These are phyloP conservation scores for Exophiala oligosperma DNA, from an alignment of 2,329 filamentous ascomycete species.

Conservation along the genomic window DNA sequence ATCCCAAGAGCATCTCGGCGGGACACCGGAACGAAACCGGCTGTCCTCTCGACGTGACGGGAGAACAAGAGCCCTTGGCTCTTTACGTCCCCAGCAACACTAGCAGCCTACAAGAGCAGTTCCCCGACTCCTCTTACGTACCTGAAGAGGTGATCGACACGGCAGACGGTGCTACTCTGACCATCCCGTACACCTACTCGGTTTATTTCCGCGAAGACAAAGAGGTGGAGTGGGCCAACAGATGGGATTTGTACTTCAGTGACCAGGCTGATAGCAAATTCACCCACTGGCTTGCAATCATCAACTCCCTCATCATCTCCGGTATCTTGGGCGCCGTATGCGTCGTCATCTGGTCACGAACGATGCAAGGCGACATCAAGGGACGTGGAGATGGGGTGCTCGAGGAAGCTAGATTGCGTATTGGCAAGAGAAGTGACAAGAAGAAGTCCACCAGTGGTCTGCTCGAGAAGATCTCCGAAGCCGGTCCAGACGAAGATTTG, in stretches of 20 bases:
- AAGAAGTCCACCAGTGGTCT: slow-evolving; percentile 57
- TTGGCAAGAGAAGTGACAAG: slow-evolving; percentile 38
- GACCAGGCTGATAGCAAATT: slow-evolving; percentile 79
- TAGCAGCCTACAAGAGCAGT: slow-evolving; percentile 50
- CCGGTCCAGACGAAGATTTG: slow-evolving; percentile 45
- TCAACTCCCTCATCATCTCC: slow-evolving; percentile 84
- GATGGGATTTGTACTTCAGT: slow-evolving; percentile 88
- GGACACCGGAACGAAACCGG: slow-evolving; percentile 62
- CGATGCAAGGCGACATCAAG: slow-evolving; percentile 76
- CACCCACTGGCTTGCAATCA: slow-evolving; percentile 84
- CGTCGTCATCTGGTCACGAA: slow-evolving; percentile 76
- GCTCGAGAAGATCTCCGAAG: slow-evolving; percentile 57
- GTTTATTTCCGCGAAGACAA: slow-evolving; percentile 86
- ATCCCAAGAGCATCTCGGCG: slow-evolving; percentile 76
- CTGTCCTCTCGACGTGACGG: slow-evolving; percentile 67
- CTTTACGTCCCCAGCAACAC: slow-evolving; percentile 66
- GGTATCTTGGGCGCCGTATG: slow-evolving; percentile 76
- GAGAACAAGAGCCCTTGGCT: slow-evolving; percentile 65
- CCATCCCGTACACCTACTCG: slow-evolving; percentile 83
- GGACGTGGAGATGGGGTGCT: slow-evolving; percentile 64
- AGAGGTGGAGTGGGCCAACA: slow-evolving; percentile 75
- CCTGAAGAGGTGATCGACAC: slow-evolving; percentile 57
- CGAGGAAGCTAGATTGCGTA: slow-evolving; percentile 65
- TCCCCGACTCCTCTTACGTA: slow-evolving; percentile 61
- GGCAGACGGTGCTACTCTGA: slow-evolving; percentile 65